Evolutionary conservation across 176 grass and related monocot genomes (phyloP).

Genomic region (Oryza punctata): DNA sequence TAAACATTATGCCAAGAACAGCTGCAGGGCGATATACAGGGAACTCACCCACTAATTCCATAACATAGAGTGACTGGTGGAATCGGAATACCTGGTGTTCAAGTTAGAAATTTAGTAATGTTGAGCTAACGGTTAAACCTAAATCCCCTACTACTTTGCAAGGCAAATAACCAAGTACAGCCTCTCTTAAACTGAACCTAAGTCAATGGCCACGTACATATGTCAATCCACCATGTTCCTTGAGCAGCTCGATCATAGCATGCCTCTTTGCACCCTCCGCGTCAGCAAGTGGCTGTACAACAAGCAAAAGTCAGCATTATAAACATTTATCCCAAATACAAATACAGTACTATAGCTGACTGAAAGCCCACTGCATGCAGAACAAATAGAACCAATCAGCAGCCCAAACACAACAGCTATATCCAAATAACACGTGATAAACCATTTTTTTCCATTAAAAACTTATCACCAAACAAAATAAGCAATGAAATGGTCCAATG

Average conservation of each 20-base stretch:
- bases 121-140: constrained; percentile 35
- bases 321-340: neutral
- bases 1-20: constrained; percentile 37
- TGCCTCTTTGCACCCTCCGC: constrained; percentile 88
- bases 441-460: constrained; percentile 7
- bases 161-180: constrained; percentile 10
- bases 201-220: constrained; percentile 59
- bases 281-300: constrained; percentile 83
- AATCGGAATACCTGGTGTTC: constrained; percentile 51
- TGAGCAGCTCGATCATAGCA: constrained; percentile 76
- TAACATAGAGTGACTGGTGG: constrained; percentile 44
- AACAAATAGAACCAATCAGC: constrained; percentile 15
- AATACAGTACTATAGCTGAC: neutral
- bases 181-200: neutral
- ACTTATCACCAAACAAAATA: neutral
- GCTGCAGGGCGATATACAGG: constrained; percentile 41
- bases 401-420: neutral
- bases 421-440: neutral
- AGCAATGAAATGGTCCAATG: neutral
- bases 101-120: constrained; percentile 53
- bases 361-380: neutral
- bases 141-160: constrained; percentile 30
- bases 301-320: constrained; percentile 25
- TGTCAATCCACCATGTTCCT: constrained; percentile 79
- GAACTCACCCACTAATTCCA: constrained; percentile 56